These are phyloP conservation scores for Peronospora belbahrii DNA, from an alignment of 352 stramenopile species.

Conservation along the genomic window DNA sequence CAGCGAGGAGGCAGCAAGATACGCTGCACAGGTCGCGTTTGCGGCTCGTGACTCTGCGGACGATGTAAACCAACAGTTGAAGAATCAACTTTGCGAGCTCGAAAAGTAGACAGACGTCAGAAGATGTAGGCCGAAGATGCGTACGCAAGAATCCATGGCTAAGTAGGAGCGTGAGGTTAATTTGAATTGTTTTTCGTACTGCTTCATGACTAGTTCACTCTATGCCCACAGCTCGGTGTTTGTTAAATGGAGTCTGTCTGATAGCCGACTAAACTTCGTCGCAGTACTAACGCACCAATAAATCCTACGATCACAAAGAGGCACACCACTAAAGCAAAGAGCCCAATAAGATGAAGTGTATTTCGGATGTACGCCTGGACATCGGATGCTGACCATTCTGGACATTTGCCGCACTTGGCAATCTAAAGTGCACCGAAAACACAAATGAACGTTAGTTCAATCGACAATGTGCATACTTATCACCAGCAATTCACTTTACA, in stretches of 20 bases:
- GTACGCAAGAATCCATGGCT: constrained; percentile 12
- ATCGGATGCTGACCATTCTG: constrained; percentile 65
- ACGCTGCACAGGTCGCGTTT: constrained; percentile 63
- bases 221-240: neutral
- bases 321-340: constrained; percentile 58
- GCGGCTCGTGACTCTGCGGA: constrained; percentile 56
- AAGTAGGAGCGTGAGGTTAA: constrained; percentile 20
- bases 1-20: constrained; percentile 62
- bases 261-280: constrained; percentile 67
- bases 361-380: constrained; percentile 60
- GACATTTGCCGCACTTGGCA: constrained; percentile 60
- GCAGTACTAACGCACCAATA: constrained; percentile 55
- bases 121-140: constrained; percentile 9
- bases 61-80: constrained; percentile 34
- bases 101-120: constrained; percentile 20
- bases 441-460: constrained; percentile 7
- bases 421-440: constrained; percentile 28
- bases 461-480: neutral
- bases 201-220: constrained; percentile 8
- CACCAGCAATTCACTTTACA: constrained; percentile 7
- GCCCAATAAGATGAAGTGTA: constrained; percentile 52
- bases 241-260: constrained; percentile 79
- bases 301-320: constrained; percentile 77
- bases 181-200: constrained; percentile 31
- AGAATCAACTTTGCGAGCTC: constrained; percentile 33